Base-by-base conservation (phyloP, 805 yeast species). In the Pichia exigua region DNA sequence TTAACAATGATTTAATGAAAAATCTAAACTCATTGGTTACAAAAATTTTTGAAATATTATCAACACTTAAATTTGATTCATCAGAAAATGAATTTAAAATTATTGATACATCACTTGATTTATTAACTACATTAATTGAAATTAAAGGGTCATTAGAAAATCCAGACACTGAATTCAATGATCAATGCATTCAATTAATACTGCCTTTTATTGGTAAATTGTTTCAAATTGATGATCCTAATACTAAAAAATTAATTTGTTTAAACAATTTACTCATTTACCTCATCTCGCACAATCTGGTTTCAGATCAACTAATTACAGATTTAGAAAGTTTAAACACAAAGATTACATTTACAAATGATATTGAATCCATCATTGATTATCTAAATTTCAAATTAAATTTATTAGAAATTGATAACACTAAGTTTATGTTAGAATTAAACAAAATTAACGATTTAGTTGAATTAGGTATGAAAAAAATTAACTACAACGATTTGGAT, bases 121-220 rank as follows among this genome's bases (percentile, higher is more conserved):
- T 92, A 32, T 71, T 88, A 24, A 81, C 97, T 1, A 85, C 91
- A 1, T 72, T 83, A 8, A 76, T 85, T 58, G 97, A 90, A 64
- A 75, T 68, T 42, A 61, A 62, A 47, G 69, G 69, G 15, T 45
- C 43, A 12, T 17, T 52, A 15, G 49, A 47, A 32, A 40, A 44
- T 26, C 22, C 38, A n/a, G 26, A 42, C 5, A 40, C 44, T 3
- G 42, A 49, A 12, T 53, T 67, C n/a, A 62, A 60, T 48, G 70
- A 67, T 26, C 49, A 53, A 9, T 53, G 69, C 9, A 44, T 47
- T 6, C 30, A 48, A 7, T 49, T 52, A 10, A 44, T 67, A 1
- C 41, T 56, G 4, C 59, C 63, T 12, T 62, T 73, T 21, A 68
- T 83, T 26, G 58, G 68, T 18, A 73, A 73, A 41, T 65, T 78